Percentiles rank a stretch among this genome's conserved stretches.
Evolutionary conservation across 2,329 filamentous ascomycete genomes (phyloP).

Genomic region (Blumeriella jaapii): DNA sequence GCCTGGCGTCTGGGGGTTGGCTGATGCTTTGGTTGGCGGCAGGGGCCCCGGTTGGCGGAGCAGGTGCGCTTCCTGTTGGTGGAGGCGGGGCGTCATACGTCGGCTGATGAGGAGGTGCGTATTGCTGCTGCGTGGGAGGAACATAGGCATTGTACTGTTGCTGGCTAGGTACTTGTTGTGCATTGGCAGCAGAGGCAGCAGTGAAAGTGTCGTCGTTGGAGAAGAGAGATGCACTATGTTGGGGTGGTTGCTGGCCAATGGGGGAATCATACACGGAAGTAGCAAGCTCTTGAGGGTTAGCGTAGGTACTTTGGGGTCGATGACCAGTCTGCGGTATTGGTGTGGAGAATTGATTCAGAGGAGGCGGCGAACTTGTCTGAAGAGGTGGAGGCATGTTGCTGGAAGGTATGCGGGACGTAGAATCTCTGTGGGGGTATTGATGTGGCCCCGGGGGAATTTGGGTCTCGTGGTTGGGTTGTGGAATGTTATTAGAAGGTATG

Average conservation of each 20-base stretch:
- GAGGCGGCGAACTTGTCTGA: slow-evolving; percentile 41
- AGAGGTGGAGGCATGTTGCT: slow-evolving; percentile 36
- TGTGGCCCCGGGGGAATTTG: slow-evolving; percentile 26
- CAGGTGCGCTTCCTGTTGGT: slow-evolving; percentile 12
- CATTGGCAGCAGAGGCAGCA: slow-evolving; percentile 11
- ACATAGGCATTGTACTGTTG: slow-evolving; percentile 26
- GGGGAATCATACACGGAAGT: slow-evolving; percentile 70
- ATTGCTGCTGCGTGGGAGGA: slow-evolving; percentile 19
- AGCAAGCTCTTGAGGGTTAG: slow-evolving; percentile 64
- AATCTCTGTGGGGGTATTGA: slow-evolving; percentile 39
- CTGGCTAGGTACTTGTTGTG: slow-evolving; percentile 17
- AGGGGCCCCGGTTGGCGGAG: too few species aligned
- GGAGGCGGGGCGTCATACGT: slow-evolving; percentile 23
- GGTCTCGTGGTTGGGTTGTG: slow-evolving; percentile 26
- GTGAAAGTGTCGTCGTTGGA: slow-evolving; percentile 24
- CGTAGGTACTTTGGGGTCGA: slow-evolving; percentile 56
- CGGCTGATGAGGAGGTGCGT: slow-evolving; percentile 13
- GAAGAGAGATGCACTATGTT: slow-evolving; percentile 25
- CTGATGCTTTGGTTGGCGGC: slow-evolving; percentile 21
- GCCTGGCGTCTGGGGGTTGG: slow-evolving; percentile 39
- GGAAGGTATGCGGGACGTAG: slow-evolving; percentile 38
- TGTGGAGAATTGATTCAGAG: slow-evolving; percentile 35
- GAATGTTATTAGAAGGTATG: too few species aligned
- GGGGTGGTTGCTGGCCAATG: slow-evolving; percentile 35
- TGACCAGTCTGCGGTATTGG: slow-evolving; percentile 35